A percentile compares a stretch with the other conserved stretches of the same genome.
Conservation (phyloP, 2,329 filamentous ascomycete species). For the Hypoxylon sp. region DNA sequence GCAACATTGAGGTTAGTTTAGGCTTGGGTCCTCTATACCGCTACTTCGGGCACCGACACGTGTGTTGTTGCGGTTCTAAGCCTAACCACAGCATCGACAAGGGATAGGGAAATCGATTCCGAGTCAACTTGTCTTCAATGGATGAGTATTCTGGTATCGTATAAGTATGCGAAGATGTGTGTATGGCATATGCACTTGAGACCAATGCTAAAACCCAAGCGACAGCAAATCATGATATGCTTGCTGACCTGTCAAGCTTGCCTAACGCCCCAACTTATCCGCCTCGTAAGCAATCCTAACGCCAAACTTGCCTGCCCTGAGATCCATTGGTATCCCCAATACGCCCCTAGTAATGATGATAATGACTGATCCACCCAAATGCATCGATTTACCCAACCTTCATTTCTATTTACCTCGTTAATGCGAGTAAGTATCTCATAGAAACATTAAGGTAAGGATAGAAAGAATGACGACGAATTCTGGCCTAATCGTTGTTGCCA, state of each 20-base stretch:
- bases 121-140: constrained; percentile 17
- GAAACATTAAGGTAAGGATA: constrained; percentile 7
- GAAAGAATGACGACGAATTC: constrained; percentile 14
- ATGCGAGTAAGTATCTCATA: constrained; percentile 10
- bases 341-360: constrained; percentile 41
- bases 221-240: constrained; percentile 32
- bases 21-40: constrained; percentile 27
- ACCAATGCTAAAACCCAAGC: constrained; percentile 20
- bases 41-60: constrained; percentile 45
- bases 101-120: constrained; percentile 28
- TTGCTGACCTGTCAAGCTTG: constrained; percentile 29
- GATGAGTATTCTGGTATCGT: constrained; percentile 27
- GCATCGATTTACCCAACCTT: constrained; percentile 29
- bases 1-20: constrained; percentile 28
- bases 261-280: constrained; percentile 34
- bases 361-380: constrained; percentile 39
- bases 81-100: constrained; percentile 22
- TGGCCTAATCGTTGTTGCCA: constrained; percentile 11
- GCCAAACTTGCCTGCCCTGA: constrained; percentile 19
- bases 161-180: constrained; percentile 11
- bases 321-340: constrained; percentile 36
- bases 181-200: constrained; percentile 17
- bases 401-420: constrained; percentile 16
- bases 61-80: constrained; percentile 29
- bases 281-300: constrained; percentile 24